Percentiles rank a stretch among this genome's conserved stretches.
Evolutionary conservation across 1,139 yeast species (phyloP).

Genomic region (Pichia sp.): DNA sequence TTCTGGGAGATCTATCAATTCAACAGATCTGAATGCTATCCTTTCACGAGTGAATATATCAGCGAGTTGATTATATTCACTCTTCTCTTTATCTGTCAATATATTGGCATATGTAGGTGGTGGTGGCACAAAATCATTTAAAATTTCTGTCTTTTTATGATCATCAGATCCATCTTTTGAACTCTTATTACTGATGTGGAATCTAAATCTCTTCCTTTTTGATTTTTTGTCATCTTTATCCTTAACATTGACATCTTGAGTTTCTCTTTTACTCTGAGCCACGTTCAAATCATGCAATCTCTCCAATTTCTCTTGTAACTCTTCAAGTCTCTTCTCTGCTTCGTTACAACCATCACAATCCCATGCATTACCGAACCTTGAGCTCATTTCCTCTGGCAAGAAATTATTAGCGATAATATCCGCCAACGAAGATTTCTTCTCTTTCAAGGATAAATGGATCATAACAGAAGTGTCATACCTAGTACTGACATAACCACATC

Average conservation of each 20-base stretch:
- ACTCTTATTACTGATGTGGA: slow-evolving; percentile 1
- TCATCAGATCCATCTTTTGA: neutral
- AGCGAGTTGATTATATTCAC: slow-evolving; percentile 17
- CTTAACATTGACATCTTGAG: slow-evolving; percentile 4
- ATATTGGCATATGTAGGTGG: neutral
- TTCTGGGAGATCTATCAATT: slow-evolving; percentile 25
- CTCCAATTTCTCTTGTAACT: slow-evolving; percentile 12
- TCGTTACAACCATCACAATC: slow-evolving; percentile 74
- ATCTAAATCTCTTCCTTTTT: slow-evolving; percentile 11
- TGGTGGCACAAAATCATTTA: neutral
- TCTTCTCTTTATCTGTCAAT: slow-evolving; percentile 14
- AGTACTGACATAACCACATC: slow-evolving; percentile 53
- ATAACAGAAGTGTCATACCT: slow-evolving; percentile 26
- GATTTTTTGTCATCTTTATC: slow-evolving; percentile 8
- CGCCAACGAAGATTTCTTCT: slow-evolving; percentile 16
- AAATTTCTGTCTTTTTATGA: too few species aligned
- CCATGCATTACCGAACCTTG: slow-evolving; percentile 70
- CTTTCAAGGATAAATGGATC: slow-evolving; percentile 23
- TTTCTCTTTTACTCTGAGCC: neutral
- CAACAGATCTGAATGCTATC: slow-evolving; percentile 21
- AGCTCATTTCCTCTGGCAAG: slow-evolving; percentile 43
- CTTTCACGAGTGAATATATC: slow-evolving; percentile 16
- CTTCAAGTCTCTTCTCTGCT: slow-evolving; percentile 32
- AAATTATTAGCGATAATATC: slow-evolving; percentile 21
- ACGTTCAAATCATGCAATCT: slow-evolving; percentile 6